Conservation (phyloP, 2,329 filamentous ascomycete species). For the Botrytis galanthina region DNA sequence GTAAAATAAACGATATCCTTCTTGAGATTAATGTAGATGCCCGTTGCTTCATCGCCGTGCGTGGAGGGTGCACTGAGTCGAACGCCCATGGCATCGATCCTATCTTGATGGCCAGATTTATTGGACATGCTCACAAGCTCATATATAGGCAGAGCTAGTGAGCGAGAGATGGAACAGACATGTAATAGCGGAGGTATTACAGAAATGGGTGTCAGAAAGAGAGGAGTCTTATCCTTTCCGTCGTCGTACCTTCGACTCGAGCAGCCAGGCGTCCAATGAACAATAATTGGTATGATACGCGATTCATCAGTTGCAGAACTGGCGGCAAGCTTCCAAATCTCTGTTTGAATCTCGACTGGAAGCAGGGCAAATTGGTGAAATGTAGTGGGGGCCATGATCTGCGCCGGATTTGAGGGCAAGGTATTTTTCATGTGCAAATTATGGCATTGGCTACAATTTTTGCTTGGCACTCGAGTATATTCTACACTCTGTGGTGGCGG, state of each 20-base stretch:
- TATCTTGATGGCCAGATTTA: neutral
- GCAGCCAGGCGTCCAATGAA: neutral
- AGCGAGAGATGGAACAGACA: neutral
- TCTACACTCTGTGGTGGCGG: neutral
- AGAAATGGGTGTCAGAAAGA: neutral
- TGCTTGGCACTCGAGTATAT: neutral
- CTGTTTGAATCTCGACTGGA: neutral
- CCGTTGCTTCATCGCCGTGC: neutral
- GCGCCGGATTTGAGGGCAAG: neutral
- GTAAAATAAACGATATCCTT: neutral
- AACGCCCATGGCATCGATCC: neutral
- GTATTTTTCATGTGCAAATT: neutral
- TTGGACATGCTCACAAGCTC: neutral
- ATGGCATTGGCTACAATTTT: neutral
- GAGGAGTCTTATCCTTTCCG: neutral
- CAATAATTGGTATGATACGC: neutral
- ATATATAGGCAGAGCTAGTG: neutral
- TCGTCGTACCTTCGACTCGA: neutral
- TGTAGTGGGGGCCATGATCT: neutral
- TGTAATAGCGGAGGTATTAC: neutral
- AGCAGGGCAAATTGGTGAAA: neutral
- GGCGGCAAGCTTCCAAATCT: neutral
- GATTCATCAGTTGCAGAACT: neutral
- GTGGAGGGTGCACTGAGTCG: neutral
- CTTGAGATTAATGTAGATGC: neutral